Evolutionary conservation across 495 filamentous ascomycete genomes (phyloP).

Genomic region (Echria macrotheca): DNA sequence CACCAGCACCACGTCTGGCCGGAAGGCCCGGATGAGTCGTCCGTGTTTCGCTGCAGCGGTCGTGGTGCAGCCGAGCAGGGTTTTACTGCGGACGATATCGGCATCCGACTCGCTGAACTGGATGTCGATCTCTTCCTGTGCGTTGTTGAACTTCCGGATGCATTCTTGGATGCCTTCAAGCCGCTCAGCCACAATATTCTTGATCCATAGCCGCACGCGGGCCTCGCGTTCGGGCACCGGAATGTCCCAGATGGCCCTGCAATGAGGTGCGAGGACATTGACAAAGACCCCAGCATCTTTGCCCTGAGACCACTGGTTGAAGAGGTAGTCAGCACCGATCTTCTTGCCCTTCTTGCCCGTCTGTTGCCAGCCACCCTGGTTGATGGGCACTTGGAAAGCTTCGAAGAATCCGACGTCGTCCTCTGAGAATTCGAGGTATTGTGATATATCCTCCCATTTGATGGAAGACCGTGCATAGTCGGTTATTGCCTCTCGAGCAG

Average conservation of each 20-base stretch:
- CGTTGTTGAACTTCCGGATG: slow-evolving; percentile 38
- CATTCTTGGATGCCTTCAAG: slow-evolving; percentile 33
- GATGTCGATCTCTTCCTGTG: slow-evolving; percentile 33
- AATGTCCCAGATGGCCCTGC: slow-evolving; percentile 53
- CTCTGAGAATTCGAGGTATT: slow-evolving; percentile 57
- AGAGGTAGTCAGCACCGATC: slow-evolving; percentile 48
- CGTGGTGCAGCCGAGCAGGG: slow-evolving; percentile 71
- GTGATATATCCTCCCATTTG: slow-evolving; percentile 41
- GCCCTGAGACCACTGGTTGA: slow-evolving; percentile 52
- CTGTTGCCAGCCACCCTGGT: slow-evolving; percentile 36
- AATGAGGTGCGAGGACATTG: slow-evolving; percentile 16
- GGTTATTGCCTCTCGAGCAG: slow-evolving; percentile 14
- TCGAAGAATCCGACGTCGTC: slow-evolving; percentile 50
- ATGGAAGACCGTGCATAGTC: slow-evolving; percentile 1
- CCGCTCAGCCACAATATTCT: slow-evolving; percentile 45
- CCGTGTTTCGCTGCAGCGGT: slow-evolving; percentile 64
- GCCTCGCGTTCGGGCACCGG: slow-evolving; percentile 27
- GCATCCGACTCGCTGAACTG: slow-evolving; percentile 43
- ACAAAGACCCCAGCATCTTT: slow-evolving; percentile 39
- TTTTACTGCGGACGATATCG: slow-evolving; percentile 46
- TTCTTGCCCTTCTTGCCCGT: slow-evolving; percentile 40
- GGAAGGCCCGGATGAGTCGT: slow-evolving; percentile 44
- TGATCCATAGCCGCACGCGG: slow-evolving; percentile 43
- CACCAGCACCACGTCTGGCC: slow-evolving; percentile 55
- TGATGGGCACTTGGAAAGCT: slow-evolving; percentile 47